These are phyloP conservation scores for Geotrichum aggregatum DNA, from an alignment of 1,139 yeast genomes.

Conservation along the genomic window DNA sequence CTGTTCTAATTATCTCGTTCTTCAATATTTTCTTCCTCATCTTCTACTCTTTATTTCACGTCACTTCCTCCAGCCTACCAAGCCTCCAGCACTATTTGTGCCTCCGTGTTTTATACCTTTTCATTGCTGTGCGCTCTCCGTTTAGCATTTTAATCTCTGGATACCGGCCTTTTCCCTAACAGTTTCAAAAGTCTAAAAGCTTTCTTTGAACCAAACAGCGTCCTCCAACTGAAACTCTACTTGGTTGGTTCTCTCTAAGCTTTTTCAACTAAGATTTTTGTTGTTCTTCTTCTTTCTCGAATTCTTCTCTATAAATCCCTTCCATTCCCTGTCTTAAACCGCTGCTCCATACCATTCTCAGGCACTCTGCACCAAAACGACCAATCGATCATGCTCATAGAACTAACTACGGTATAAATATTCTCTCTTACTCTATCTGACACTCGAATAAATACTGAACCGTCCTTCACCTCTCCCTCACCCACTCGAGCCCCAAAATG, in stretches of 20 bases:
- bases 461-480: not conserved
- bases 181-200: too few species aligned
- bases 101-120: not conserved
- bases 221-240: too few species aligned
- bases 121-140: not conserved
- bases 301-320: too few species aligned
- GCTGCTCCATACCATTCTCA: too few species aligned
- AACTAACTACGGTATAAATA: too few species aligned
- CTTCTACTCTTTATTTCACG: not conserved
- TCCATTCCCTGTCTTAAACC: too few species aligned
- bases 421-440: too few species aligned
- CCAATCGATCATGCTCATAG: too few species aligned
- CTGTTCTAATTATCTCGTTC: too few species aligned
- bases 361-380: too few species aligned
- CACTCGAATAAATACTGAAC: not conserved
- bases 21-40: not conserved
- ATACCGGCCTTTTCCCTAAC: not conserved
- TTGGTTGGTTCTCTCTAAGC: not conserved
- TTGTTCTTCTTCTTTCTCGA: not conserved
- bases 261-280: not conserved
- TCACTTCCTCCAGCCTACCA: not conserved
- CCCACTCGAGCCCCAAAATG: too few species aligned
- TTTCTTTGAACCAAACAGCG: too few species aligned
- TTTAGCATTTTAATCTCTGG: not conserved
- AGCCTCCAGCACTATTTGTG: not conserved